Base-by-base conservation (phyloP, 495 filamentous ascomycete species). In the Pyrenula massariospora region DNA sequence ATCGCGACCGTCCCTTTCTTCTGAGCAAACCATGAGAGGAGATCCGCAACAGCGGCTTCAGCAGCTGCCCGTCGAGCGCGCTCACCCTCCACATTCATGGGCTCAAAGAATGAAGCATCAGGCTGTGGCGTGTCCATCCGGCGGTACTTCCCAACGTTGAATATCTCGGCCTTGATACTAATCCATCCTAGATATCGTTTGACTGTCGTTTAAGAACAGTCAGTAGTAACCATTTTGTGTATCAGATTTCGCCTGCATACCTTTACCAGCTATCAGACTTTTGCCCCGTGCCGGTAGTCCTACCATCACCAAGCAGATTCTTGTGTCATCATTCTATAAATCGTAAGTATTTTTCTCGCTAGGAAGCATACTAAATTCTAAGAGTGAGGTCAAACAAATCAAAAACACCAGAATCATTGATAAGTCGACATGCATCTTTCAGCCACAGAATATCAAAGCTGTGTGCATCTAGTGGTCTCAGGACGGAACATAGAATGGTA, bases 301-400 rank as follows among this genome's bases (percentile, higher is more conserved):
- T 52, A 98, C 93, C 93, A 98, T 96, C 55, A 97, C 88, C n/a
- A 98, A 91, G 64, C 91, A 96, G 69, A 98, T 95, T 65, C 86
- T 87, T 25, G 88, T 90, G 63, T 96, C 89, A 73, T 96, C 93
- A 94, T 84, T n/a, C 75, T 62, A 23, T 36, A 8, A 53, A 59
- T 56, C 57, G 20, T 52, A 21, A 24, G 50, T 52, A 52, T 15
- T 15, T 42, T 42, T 42, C 31, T 42, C n/a, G n/a, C n/a, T n/a
- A n/a, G n/a, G n/a, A n/a, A n/a, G n/a, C n/a, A n/a, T n/a, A n/a
- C n/a, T n/a, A n/a, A n/a, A n/a, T n/a, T n/a, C n/a, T n/a, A n/a
- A n/a, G n/a, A n/a, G n/a, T n/a, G n/a, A n/a, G n/a, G n/a, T n/a
- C n/a, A n/a, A n/a, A n/a, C n/a, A n/a, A n/a, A n/a, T n/a, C n/a